Conservation (phyloP, 1,139 yeast genomes). For the Geotrichum australiense region DNA sequence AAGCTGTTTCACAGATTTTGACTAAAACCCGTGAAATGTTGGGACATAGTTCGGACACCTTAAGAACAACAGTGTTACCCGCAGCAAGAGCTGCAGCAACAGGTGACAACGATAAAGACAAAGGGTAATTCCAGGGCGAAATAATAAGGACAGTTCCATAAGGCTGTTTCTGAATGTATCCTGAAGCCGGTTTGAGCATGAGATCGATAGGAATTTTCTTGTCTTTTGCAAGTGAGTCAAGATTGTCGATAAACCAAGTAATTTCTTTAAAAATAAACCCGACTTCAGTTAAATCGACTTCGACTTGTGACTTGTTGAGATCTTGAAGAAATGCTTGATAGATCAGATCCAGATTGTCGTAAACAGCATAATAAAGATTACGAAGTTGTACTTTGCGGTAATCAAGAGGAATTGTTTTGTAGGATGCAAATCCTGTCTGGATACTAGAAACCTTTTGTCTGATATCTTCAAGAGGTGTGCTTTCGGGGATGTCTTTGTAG, state of each 20-base stretch:
- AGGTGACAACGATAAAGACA: conserved; percentile 57
- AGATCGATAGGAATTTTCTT: conserved; percentile 24
- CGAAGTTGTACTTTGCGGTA: conserved; percentile 58
- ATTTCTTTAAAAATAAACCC: conserved; percentile 50
- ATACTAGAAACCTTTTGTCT: conserved; percentile 42
- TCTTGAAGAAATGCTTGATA: conserved; percentile 58
- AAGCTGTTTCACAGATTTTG: conserved; percentile 46
- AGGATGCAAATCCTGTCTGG: conserved; percentile 40
- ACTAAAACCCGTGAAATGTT: conserved; percentile 51
- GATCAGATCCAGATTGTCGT: conserved; percentile 52
- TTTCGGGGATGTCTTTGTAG: conserved; percentile 15
- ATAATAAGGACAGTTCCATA: conserved; percentile 70
- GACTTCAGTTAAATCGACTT: conserved; percentile 56
- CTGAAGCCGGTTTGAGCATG: conserved; percentile 40
- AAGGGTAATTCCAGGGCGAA: conserved; percentile 86
- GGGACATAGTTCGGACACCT: conserved; percentile 75
- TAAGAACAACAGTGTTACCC: conserved; percentile 77
- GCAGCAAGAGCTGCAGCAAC: conserved; percentile 78
- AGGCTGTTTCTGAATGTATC: conserved; percentile 58
- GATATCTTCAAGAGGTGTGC: conserved; percentile 47
- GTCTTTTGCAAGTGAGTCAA: conserved; percentile 59
- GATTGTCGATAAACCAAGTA: conserved; percentile 49
- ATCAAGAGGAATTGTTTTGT: conserved; percentile 50
- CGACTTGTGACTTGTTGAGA: conserved; percentile 56
- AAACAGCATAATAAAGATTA: conserved; percentile 57